These are phyloP conservation scores for Sugiyamaella valdiviana DNA, from an alignment of 805 yeast genomes.

Conservation along the genomic window DNA sequence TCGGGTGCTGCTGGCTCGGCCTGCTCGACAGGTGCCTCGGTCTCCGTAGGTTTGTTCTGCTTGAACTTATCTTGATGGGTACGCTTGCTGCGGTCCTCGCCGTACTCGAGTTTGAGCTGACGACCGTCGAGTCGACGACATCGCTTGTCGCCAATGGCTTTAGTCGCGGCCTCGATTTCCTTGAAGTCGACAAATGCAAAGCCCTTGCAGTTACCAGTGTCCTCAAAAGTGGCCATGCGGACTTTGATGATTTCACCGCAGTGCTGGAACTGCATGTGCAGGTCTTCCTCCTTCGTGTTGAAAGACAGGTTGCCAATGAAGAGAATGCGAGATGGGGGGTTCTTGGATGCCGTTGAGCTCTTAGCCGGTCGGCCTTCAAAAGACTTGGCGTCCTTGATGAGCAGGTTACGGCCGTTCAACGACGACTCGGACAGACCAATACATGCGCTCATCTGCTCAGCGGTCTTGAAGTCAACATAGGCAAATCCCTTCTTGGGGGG, in stretches of 20 bases:
- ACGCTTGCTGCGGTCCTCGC: constrained; percentile 88
- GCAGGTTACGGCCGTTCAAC: constrained; percentile 76
- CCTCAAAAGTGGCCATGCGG: constrained; percentile 98
- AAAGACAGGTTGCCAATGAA: constrained; percentile 92
- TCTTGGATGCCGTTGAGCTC: constrained; percentile 40
- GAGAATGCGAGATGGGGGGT: constrained; percentile 82
- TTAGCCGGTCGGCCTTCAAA: constrained; percentile 83
- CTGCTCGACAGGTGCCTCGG: constrained; percentile 3
- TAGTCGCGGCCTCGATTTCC: constrained; percentile 73
- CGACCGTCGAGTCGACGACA: constrained; percentile 65
- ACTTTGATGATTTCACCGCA: constrained; percentile 82
- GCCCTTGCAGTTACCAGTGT: constrained; percentile 93
- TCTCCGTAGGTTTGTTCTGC: constrained; percentile 5
- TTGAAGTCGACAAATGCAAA: constrained; percentile 87
- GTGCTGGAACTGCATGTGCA: constrained; percentile 78
- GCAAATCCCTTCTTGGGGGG: constrained; percentile 80
- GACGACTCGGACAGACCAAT: constrained; percentile 62
- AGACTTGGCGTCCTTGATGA: constrained; percentile 74
- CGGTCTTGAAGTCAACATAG: constrained; percentile 69
- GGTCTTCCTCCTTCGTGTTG: constrained; percentile 76
- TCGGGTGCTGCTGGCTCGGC: neutral
- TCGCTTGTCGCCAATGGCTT: constrained; percentile 67
- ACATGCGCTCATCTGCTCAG: constrained; percentile 54
- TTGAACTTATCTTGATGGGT: constrained; percentile 14
- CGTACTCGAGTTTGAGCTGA: constrained; percentile 79